These are phyloP conservation scores for Brassica nigra DNA, from an alignment of 345 rosid species.

Conservation along the genomic window DNA sequence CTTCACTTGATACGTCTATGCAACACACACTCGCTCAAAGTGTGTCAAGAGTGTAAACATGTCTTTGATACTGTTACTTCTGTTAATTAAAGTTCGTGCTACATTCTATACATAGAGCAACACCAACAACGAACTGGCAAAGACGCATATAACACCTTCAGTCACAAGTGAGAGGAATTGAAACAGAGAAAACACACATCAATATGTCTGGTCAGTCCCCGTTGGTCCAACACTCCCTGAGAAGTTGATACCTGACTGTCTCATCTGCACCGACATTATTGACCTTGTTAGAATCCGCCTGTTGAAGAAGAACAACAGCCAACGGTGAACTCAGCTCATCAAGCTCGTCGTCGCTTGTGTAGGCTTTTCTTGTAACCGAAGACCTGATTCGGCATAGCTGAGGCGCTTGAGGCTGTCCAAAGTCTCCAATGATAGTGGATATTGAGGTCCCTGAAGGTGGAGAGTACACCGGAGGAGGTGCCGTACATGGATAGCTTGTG, in stretches of 20 bases:
- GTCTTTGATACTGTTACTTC: background rate
- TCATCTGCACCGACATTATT: constrained; percentile 26
- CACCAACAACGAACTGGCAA: background rate
- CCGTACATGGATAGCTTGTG: constrained; percentile 57
- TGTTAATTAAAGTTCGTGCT: background rate
- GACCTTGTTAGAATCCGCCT: constrained; percentile 22
- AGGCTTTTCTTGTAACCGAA: constrained; percentile 63
- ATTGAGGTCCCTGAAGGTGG: constrained; percentile 68
- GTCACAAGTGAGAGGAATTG: background rate
- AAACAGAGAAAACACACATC: constrained; percentile 6
- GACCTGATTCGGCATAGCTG: constrained; percentile 64
- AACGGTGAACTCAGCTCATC: constrained; percentile 78
- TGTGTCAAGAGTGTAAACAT: background rate
- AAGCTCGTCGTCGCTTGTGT: constrained; percentile 89
- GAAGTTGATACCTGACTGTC: constrained; percentile 68
- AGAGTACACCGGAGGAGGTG: constrained; percentile 58
- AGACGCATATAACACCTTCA: constrained; percentile 15
- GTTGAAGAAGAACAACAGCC: constrained; percentile 52
- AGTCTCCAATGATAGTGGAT: constrained; percentile 47
- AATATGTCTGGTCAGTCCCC: constrained; percentile 42
- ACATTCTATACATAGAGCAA: constrained; percentile 9
- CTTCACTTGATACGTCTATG: background rate
- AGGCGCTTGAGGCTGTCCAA: constrained; percentile 41
- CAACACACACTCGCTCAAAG: background rate
- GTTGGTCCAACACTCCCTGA: constrained; percentile 73